Evolutionary conservation across 176 grass and related monocot genomes (phyloP).

Genomic region (Aegilops speltoides): DNA sequence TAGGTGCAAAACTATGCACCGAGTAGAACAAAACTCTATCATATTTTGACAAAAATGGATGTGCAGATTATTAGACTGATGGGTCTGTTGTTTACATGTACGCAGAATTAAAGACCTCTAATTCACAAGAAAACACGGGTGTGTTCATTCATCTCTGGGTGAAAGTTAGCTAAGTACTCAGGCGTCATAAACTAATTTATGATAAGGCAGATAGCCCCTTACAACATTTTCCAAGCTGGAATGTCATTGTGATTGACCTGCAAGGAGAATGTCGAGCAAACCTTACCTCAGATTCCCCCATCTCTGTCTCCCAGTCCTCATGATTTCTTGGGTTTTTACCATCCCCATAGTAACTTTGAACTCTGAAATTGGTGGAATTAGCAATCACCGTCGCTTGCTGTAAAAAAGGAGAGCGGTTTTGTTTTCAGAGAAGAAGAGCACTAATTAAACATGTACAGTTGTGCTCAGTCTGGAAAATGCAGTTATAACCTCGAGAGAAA

Average conservation of each 20-base stretch:
- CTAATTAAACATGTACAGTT: constrained; percentile 18
- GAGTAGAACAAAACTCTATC: constrained; percentile 19
- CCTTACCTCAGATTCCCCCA: constrained; percentile 60
- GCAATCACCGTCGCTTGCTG: constrained; percentile 92
- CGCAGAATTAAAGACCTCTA: constrained; percentile 2
- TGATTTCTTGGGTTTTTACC: constrained; percentile 65
- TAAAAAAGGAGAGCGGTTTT: constrained; percentile 24
- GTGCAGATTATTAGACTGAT: background rate
- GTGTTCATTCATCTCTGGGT: background rate
- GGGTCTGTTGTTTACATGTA: constrained; percentile 10
- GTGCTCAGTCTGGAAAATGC: background rate
- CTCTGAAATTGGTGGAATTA: constrained; percentile 84
- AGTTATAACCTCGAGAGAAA: background rate
- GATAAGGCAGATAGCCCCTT: background rate
- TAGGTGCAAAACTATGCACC: constrained; percentile 33
- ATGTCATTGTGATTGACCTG: background rate
- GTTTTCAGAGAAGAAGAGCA: background rate
- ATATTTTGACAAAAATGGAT: constrained; percentile 11
- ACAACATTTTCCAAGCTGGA: constrained; percentile 11
- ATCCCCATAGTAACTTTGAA: constrained; percentile 57
- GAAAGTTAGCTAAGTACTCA: background rate
- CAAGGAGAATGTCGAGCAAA: constrained; percentile 19
- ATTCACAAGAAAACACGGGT: background rate
- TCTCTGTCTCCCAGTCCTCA: constrained; percentile 67
- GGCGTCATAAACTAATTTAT: constrained; percentile 22